Evolutionary conservation across 345 rosid genomes (phyloP).

Genomic region (Clarkia xantiana): DNA sequence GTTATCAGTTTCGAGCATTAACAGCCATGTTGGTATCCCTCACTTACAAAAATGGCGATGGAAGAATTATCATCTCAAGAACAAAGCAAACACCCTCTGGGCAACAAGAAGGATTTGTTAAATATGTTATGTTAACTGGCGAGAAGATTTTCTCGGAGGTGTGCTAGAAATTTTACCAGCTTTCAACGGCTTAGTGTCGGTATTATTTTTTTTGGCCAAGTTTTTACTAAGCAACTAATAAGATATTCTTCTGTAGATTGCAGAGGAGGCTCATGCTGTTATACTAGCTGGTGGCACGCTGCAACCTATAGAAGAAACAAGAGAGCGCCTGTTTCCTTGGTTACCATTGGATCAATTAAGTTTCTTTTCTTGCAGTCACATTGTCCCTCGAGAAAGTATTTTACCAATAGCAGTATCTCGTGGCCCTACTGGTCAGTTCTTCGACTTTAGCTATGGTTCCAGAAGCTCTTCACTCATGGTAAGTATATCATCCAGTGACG

Average conservation of each 20-base stretch:
- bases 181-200: not conserved
- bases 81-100: constrained; percentile 25
- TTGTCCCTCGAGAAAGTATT: constrained; percentile 70
- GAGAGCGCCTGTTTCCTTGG: constrained; percentile 85
- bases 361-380: constrained; percentile 82
- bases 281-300: constrained; percentile 89
- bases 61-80: constrained; percentile 71
- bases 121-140: constrained; percentile 88
- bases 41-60: constrained; percentile 74
- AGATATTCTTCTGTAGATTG: constrained; percentile 34
- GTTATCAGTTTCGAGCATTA: constrained; percentile 59
- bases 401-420: constrained; percentile 65
- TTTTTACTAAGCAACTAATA: constrained; percentile 1
- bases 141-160: constrained; percentile 86
- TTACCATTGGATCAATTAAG: constrained; percentile 47
- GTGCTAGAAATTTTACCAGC: constrained; percentile 10
- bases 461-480: constrained; percentile 61
- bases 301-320: constrained; percentile 90
- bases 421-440: constrained; percentile 70
- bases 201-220: constrained; percentile 1
- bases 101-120: constrained; percentile 43
- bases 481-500: constrained; percentile 33
- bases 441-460: constrained; percentile 78
- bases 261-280: constrained; percentile 69
- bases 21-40: constrained; percentile 53